Base-by-base conservation (phyloP, 495 filamentous ascomycete genomes). In the Elaphomyces granulatus region DNA sequence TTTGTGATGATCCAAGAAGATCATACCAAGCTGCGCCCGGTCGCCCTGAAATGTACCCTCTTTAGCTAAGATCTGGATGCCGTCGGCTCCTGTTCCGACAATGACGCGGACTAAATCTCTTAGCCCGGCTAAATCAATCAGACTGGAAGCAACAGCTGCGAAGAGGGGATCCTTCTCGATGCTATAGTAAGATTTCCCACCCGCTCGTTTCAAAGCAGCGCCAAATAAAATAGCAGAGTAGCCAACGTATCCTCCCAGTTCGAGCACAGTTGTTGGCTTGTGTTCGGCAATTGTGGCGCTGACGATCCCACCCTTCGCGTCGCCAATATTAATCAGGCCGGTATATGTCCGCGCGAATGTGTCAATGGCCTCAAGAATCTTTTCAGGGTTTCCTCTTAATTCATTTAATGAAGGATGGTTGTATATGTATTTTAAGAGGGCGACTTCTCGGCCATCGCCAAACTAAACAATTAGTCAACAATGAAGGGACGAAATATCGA, bases 241-340 rank as follows among this genome's bases (percentile, higher is more conserved):
- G 26, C 79, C 79, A 21, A 80, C 58, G 51, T 83, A 83, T n/a
- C 72, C 75, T 26, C 79, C 79, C 3, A 82, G 57, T 51, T 83
- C 79, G 17, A 82, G 64, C 50, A 82, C 69, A 2, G 63, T 56
- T 9, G 61, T 37, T 0, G 81, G 81, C 45, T 72, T 74, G 15
- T 67, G 51, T 33, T 74, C 50, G 6, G 50, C 49, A 35, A 87
- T 80, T 2, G 80, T 46, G 20, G 73, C 58, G 2, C 56, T 54
- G 7, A 84, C 63, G 9, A 78, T 72, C 33, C 55, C 62, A 15
- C 76, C 78, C 46, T 87, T 85, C 72, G 61, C 40, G 1, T 74
- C 74, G 42, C 70, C 71, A 20, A 85, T 67, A 47, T 83, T 85
- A 71, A 83, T 85, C n/a, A 85, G 65, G 33, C 80, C 80, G 26